phyloP scores from a whole-genome alignment of 2,329 filamentous ascomycete species.

The Monilinia fructigena region DNA sequence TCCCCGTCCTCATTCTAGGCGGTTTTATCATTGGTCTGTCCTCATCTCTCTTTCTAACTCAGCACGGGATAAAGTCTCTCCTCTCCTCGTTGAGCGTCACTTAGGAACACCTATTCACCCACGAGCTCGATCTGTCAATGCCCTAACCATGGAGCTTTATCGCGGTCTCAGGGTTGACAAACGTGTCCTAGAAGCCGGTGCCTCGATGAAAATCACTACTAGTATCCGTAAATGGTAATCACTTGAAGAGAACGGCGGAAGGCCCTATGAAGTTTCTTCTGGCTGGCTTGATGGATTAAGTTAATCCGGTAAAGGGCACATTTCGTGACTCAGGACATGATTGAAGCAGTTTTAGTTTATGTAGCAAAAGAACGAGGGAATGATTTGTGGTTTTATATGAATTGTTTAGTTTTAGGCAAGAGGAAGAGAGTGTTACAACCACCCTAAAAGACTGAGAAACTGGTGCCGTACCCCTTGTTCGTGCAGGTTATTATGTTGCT shows the following conservation, averaged over 20 bases:
- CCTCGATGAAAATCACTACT: constrained; percentile 31
- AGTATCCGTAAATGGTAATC: constrained; percentile 28
- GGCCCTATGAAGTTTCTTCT: constrained; percentile 28
- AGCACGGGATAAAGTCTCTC: constrained; percentile 39
- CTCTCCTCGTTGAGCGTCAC: constrained; percentile 44
- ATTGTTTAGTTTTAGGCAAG: constrained; percentile 34
- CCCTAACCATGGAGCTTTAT: constrained; percentile 44
- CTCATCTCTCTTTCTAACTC: constrained; percentile 42
- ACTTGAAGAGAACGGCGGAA: constrained; percentile 34
- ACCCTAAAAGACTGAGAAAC: constrained; percentile 30
- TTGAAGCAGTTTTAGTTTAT: constrained; percentile 44
- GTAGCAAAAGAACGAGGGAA: constrained; percentile 40
- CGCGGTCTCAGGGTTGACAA: constrained; percentile 38
- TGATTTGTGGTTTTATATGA: constrained; percentile 42
- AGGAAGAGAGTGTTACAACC: constrained; percentile 35
- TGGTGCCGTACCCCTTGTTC: constrained; percentile 28
- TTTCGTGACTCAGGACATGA: constrained; percentile 43
- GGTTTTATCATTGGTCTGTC: constrained; percentile 45
- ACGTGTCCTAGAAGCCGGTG: constrained; percentile 29
- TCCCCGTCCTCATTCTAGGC: constrained; percentile 43
- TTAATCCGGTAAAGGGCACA: constrained; percentile 34
- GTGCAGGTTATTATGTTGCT: constrained; percentile 43
- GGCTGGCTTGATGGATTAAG: background rate
- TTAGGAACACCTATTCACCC: constrained; percentile 42
- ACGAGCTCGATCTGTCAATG: constrained; percentile 41